These are phyloP conservation scores for Fusarium luffae DNA, from an alignment of 2,329 filamentous ascomycete species.

Conservation along the genomic window DNA sequence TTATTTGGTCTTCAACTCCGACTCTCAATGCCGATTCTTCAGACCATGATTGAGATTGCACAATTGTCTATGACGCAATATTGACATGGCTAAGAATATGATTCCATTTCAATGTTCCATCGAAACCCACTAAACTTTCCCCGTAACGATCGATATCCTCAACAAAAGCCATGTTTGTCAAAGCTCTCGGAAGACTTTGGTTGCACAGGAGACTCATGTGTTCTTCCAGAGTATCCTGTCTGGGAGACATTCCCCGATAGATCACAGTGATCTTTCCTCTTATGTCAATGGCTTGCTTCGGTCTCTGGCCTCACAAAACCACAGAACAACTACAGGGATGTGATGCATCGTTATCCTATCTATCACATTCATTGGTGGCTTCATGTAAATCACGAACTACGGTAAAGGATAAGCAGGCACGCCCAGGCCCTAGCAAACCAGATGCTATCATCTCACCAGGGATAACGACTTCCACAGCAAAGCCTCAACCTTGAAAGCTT, in stretches of 20 bases:
- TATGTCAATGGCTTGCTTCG: background rate
- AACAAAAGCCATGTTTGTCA: background rate
- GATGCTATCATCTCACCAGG: slow-evolving; percentile 4
- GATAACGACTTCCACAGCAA: background rate
- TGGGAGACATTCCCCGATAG: slow-evolving; percentile 3
- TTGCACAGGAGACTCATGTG: slow-evolving; percentile 2
- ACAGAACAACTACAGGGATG: background rate
- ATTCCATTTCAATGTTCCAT: slow-evolving; percentile 15
- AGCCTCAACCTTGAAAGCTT: background rate
- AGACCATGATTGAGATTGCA: background rate
- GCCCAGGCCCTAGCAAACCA: slow-evolving; percentile 14
- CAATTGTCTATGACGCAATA: slow-evolving; percentile 12
- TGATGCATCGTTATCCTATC: slow-evolving; percentile 1
- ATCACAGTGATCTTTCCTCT: background rate
- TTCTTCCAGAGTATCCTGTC: background rate
- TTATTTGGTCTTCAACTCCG: slow-evolving; percentile 26
- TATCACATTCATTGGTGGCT: slow-evolving; percentile 1
- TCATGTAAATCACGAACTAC: too few relatives aligned
- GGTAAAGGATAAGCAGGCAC: background rate
- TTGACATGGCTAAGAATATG: background rate
- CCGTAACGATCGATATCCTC: background rate
- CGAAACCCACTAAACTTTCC: slow-evolving; percentile 4
- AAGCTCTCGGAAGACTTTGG: slow-evolving; percentile 6
- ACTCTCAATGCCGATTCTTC: background rate
- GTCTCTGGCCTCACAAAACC: background rate